Evolutionary conservation across 176 grass and related monocot species (phyloP), one percentile per base, ranked within the genome.

Genomic region (Neostapfia colusana): DNA sequence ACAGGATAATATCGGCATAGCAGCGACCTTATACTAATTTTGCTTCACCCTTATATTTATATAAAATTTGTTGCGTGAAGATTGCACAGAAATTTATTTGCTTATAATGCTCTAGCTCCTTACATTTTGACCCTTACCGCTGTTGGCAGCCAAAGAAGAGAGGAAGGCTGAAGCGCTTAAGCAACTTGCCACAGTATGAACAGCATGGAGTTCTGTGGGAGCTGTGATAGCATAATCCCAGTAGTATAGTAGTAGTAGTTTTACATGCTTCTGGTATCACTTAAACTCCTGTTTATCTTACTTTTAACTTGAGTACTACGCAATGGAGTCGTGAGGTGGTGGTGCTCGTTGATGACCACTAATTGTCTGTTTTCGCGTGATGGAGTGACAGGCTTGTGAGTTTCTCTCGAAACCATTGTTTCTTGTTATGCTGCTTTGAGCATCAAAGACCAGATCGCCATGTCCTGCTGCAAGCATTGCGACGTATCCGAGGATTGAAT

Each of bases 101-200:
- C 10, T 40, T 69, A 7, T 1, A 16, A 48, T 48, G 45, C n/a
- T 83, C 38, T 41, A 65, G 23, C 12, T 50, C 24, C 42, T 51
- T 38, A 69, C 18, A 23, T 84, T 17, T 65, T 79, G 36, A 82
- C 20, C 41, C 53, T 56, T 17, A 17, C 66, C n/a, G 54, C 28
- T 87, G 24, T 82, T 87, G 71, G 70, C 86, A 93, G 88, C 90
- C 70, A 91, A 75, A 75, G 86, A 89, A 72, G 79, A 87, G 75
- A 91, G 87, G 85, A 91, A 83, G 81, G 60, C 74, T 7, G 88
- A 89, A 85, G 77, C 83, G 56, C 69, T 81, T 76, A 87, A 89
- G 60, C 89, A 68, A 87, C 15, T 67, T 51, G 18, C n/a, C 39
- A 67, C 67, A 65, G 63, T 51, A 41, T 62, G 40, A 10, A 69